phyloP scores from a whole-genome alignment of 2,329 filamentous ascomycete species.

The Cercospora canescens region DNA sequence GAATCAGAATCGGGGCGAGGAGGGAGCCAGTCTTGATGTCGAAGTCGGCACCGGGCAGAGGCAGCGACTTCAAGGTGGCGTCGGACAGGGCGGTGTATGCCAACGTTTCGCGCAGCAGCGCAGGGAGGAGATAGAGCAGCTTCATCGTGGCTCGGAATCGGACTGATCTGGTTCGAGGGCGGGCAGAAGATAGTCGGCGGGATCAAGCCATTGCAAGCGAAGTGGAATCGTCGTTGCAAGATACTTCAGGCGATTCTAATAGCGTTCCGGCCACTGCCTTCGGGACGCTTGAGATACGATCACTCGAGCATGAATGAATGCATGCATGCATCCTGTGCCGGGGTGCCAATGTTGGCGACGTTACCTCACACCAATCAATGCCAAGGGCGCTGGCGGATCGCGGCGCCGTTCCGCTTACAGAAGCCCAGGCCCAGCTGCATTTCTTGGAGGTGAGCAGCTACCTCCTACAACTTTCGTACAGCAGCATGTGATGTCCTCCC shows the following conservation, averaged over 20 bases:
- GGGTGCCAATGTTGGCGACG: slow-evolving; percentile 2
- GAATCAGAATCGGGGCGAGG: slow-evolving; percentile 81
- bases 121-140: slow-evolving; percentile 31
- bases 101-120: slow-evolving; percentile 33
- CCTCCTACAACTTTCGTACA: background rate
- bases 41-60: slow-evolving; percentile 66
- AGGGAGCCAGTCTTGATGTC: slow-evolving; percentile 74
- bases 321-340: background rate
- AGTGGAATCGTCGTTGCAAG: background rate
- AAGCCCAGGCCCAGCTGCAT: background rate
- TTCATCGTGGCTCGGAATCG: slow-evolving; percentile 21
- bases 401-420: background rate
- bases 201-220: background rate
- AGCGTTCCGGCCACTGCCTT: background rate
- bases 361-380: background rate
- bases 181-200: background rate
- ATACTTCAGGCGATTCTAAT: background rate
- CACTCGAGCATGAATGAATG: background rate
- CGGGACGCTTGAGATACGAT: background rate
- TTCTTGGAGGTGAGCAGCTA: background rate
- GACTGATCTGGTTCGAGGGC: background rate
- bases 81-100: slow-evolving; percentile 70
- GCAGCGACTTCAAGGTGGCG: slow-evolving; percentile 68
- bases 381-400: background rate
- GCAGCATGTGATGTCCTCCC: slow-evolving; percentile 27